These are phyloP conservation scores for Escovopsis sp. DNA, from an alignment of 2,329 filamentous ascomycete species.

Conservation along the genomic window DNA sequence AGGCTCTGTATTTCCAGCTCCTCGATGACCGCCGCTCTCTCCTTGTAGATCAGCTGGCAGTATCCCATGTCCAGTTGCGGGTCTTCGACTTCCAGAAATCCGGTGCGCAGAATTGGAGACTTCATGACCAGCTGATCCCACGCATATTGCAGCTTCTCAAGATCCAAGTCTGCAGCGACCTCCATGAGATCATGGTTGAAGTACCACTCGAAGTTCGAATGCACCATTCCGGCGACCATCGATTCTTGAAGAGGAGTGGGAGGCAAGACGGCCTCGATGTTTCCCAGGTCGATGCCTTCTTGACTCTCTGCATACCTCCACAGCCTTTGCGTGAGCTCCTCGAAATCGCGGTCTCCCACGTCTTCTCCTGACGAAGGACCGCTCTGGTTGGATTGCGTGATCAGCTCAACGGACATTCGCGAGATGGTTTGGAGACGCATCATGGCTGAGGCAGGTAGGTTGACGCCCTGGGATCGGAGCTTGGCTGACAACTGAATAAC, in stretches of 20 bases:
- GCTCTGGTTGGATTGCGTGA: slow-evolving; percentile 3
- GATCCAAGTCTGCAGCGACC: slow-evolving; percentile 38
- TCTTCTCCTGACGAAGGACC: not conserved
- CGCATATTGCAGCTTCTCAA: slow-evolving; percentile 40
- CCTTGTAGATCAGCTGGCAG: slow-evolving; percentile 31
- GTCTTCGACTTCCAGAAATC: slow-evolving; percentile 53
- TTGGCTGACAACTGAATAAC: slow-evolving; percentile 69
- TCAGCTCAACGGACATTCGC: slow-evolving; percentile 29
- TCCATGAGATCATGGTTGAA: slow-evolving; percentile 73
- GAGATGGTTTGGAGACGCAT: slow-evolving; percentile 57
- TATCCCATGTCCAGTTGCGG: slow-evolving; percentile 36
- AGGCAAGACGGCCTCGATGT: slow-evolving; percentile 49
- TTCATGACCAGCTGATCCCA: slow-evolving; percentile 44
- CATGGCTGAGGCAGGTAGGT: slow-evolving; percentile 58
- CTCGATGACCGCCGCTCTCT: slow-evolving; percentile 9
- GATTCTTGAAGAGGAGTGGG: slow-evolving; percentile 75
- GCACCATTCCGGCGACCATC: slow-evolving; percentile 70
- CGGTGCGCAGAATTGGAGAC: slow-evolving; percentile 62
- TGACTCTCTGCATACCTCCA: slow-evolving; percentile 21
- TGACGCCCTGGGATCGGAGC: slow-evolving; percentile 45
- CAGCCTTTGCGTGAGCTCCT: slow-evolving; percentile 19
- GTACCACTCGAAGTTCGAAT: slow-evolving; percentile 60
- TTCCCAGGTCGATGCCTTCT: slow-evolving; percentile 20
- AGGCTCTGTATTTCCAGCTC: slow-evolving; percentile 8
- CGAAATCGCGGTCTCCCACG: slow-evolving; percentile 3